Conservation (phyloP, 768 basidiomycete species). For the Lentinula sp. region DNA sequence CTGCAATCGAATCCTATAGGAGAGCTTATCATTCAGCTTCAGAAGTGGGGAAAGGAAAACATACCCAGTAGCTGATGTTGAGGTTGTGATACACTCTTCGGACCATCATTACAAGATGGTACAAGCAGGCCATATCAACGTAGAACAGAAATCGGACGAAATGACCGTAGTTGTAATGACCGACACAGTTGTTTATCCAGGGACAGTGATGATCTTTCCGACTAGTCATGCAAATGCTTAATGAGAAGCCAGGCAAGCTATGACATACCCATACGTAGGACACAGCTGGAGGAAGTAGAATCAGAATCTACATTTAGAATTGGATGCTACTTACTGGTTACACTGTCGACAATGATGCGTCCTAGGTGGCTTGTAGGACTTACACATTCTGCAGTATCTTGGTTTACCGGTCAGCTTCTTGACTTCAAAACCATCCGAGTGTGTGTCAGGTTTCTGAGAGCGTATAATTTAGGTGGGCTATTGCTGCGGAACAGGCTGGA, state of each 20-base stretch:
- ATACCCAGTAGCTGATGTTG: slow-evolving; percentile 46
- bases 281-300: slow-evolving; percentile 42
- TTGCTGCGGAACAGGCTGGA: not conserved
- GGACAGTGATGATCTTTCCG: slow-evolving; percentile 81
- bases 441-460: slow-evolving; percentile 66
- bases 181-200: slow-evolving; percentile 94
- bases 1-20: slow-evolving; percentile 60
- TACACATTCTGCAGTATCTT: slow-evolving; percentile 83
- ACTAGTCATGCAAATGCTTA: not conserved
- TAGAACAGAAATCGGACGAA: slow-evolving; percentile 90
- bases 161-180: slow-evolving; percentile 84
- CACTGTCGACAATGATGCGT: slow-evolving; percentile 93
- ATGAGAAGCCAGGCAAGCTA: not conserved
- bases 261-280: slow-evolving; percentile 81
- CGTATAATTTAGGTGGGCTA: not conserved
- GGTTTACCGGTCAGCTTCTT: slow-evolving; percentile 83
- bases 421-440: slow-evolving; percentile 77
- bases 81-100: slow-evolving; percentile 49
- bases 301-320: slow-evolving; percentile 5
- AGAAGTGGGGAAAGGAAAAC: slow-evolving; percentile 10
- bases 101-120: slow-evolving; percentile 82
- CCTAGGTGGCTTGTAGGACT: slow-evolving; percentile 79
- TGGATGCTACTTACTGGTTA: slow-evolving; percentile 48
- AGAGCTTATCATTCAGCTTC: not conserved
- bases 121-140: slow-evolving; percentile 85